Evolutionary conservation across 305 asterid species (phyloP), one percentile per base, ranked within the genome.

Genomic region (Salvia sclarea): DNA sequence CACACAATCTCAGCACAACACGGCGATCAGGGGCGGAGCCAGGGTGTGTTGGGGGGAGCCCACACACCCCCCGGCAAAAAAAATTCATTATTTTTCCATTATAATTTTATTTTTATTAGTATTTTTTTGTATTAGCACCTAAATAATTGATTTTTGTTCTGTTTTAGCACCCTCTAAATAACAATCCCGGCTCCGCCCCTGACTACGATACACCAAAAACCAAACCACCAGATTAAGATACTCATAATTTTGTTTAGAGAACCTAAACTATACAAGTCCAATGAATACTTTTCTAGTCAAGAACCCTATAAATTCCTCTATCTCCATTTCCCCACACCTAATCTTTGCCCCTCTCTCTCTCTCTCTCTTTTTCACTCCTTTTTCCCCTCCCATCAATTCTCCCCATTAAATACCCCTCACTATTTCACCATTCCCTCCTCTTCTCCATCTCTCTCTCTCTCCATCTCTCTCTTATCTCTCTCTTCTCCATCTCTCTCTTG

Each of bases 351-450:
- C 35, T 40, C 2, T 9, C 0, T 1, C 0, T 17, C 2, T 2
- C 2, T 18, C 33, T 38, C n/a, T 18, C 35, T 30, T 11, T 12
- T 10, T 64, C 5, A 28, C n/a, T 28, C 30, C 4, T 28, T 28
- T 28, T 28, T 28, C 33, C 30, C 25, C 35, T 37, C 68, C 59
- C 70, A 9, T 68, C 72, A 65, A 6, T 56, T 55, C 48, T 56
- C 61, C 53, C 64, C 52, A 72, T 71, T 79, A 82, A 74, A 79
- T 79, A 77, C 81, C 74, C 30, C 79, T 37, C 65, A 61, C 77
- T 62, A 22, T 79, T 8, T 53, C 73, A 60, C 67, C 69, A 20
- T 63, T 31, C 50, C 43, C 73, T 62, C 63, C 55, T 43, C 73
- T 69, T 44, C 57, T 35, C 67, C 55, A 14, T 45, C 41, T 58